Base-by-base conservation (phyloP, 495 filamentous ascomycete species). In the Recurvomyces mirabilis region DNA sequence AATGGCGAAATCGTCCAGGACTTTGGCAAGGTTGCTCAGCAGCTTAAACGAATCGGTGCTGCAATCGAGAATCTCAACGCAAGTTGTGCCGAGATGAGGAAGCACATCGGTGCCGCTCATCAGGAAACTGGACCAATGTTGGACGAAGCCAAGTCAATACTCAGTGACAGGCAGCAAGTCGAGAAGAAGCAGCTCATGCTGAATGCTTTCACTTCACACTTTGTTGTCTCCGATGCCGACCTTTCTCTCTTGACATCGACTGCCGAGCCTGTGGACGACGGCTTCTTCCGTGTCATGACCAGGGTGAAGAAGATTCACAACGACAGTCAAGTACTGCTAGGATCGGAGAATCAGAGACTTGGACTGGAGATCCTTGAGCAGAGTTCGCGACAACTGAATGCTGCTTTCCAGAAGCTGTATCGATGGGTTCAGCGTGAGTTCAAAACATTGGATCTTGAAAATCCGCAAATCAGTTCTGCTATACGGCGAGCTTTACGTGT, bases 371-470 rank as follows among this genome's bases (percentile, higher is more conserved):
- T 96, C 17, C 87, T 96, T 77, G 91, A 95, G 41, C 75, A 87
- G 62, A 85, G 79, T 43, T 82, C 85, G 11, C 79, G 80, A 43
- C 76, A 84, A 29, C 73, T 99, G n/a, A 91, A 94, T 59, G 72
- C 72, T 11, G 89, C 83, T 11, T 96, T 93, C 57, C 89, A 96
- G 61, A 96, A 94, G 60, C 70, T 96, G 9, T 94, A 89, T 61
- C 74, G 79, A 48, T 96, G 93, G 93, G 81, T 93, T 7, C 87
- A 95, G 60, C 77, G 80, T 24, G 88, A 96, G 55, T 87, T 98
- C 67, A 89, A 88, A 60, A 78, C 80, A 1, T 63, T 96, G 34
- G 93, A 95, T 58, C 72, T 99, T 11, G 93, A 96, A 59, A 94
- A 87, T 57, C 89, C 89, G 3, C 87, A 93, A 46, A 87, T 98